phyloP scores from a whole-genome alignment of 495 filamentous ascomycete genomes.

The Sabuloglossum arenarium region DNA sequence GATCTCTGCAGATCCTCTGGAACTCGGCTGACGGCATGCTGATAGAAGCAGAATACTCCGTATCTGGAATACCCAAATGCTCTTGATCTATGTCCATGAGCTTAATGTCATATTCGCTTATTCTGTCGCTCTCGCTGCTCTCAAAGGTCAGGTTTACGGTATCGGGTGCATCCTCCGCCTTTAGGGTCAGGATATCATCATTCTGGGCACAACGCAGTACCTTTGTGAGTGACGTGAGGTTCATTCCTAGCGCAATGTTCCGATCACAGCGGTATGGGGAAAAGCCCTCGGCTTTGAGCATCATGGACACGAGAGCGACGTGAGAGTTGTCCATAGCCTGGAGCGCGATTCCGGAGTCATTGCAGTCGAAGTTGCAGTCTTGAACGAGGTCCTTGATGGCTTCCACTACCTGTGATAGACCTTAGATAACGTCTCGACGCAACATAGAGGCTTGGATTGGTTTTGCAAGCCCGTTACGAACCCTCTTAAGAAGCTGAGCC shows the following conservation, averaged over 20 bases:
- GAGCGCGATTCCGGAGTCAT: conserved; percentile 93
- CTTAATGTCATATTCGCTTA: conserved; percentile 98
- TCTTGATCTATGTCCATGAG: conserved; percentile 99
- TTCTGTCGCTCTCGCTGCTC: conserved; percentile 66
- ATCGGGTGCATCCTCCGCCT: conserved; percentile 93
- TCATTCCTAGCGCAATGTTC: conserved; percentile 95
- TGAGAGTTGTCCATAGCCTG: conserved; percentile 99
- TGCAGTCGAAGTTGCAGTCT: conserved; percentile 99
- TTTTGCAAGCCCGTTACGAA: conserved; percentile 13
- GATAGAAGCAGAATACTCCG: conserved; percentile 85
- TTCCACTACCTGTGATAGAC: conserved; percentile 58
- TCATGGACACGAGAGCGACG: conserved; percentile 96
- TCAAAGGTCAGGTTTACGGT: conserved; percentile 91
- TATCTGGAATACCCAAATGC: conserved; percentile 95
- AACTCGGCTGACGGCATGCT: conserved; percentile 81
- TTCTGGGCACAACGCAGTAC: conserved; percentile 86
- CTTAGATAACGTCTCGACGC: conserved; percentile 2
- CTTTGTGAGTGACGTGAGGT: conserved; percentile 89
- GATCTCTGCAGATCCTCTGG: conserved; percentile 80
- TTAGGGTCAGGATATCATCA: conserved; percentile 87
- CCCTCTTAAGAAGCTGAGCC: conserved; percentile 89
- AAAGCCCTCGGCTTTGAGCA: conserved; percentile 89
- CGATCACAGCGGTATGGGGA: conserved; percentile 96
- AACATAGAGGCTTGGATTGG: neutral
- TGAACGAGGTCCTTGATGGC: conserved; percentile 98